These are phyloP conservation scores for Euphrasia arctica DNA, from an alignment of 305 asterid genomes.

Conservation along the genomic window DNA sequence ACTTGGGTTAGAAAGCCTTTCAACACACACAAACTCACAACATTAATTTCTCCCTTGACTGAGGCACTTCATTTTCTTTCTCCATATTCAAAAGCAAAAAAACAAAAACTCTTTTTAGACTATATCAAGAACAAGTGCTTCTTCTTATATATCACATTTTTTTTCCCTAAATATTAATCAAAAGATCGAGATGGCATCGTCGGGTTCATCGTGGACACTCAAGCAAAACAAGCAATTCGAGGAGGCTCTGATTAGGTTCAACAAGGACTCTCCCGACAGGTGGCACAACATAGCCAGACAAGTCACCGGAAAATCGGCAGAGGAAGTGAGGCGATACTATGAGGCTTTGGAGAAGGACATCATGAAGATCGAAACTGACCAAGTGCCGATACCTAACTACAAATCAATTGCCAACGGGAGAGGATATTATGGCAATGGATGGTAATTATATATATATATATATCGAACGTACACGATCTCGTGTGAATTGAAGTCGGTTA, in stretches of 20 bases:
- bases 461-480: no score
- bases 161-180: not conserved
- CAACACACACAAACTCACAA: conserved; percentile 15
- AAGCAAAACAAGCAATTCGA: conserved; percentile 78
- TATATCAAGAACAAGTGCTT: not conserved
- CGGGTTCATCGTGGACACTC: conserved; percentile 55
- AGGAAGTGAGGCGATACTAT: conserved; percentile 72
- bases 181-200: conserved; percentile 27
- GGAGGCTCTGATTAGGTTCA: conserved; percentile 65
- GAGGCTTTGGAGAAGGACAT: conserved; percentile 62
- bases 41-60: conserved; percentile 17
- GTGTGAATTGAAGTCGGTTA: no score
- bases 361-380: conserved; percentile 62
- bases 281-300: conserved; percentile 76
- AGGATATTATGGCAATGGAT: conserved; percentile 26
- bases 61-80: conserved; percentile 12
- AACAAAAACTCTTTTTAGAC: not conserved
- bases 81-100: not conserved
- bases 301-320: conserved; percentile 59
- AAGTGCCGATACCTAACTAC: conserved; percentile 70
- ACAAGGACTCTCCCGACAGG: conserved; percentile 68
- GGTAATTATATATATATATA: not conserved
- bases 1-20: not conserved
- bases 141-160: no score
- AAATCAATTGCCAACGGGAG: conserved; percentile 33